Base-by-base conservation (phyloP, 2,329 filamentous ascomycete genomes). In the Xylariomycetidae sp. region DNA sequence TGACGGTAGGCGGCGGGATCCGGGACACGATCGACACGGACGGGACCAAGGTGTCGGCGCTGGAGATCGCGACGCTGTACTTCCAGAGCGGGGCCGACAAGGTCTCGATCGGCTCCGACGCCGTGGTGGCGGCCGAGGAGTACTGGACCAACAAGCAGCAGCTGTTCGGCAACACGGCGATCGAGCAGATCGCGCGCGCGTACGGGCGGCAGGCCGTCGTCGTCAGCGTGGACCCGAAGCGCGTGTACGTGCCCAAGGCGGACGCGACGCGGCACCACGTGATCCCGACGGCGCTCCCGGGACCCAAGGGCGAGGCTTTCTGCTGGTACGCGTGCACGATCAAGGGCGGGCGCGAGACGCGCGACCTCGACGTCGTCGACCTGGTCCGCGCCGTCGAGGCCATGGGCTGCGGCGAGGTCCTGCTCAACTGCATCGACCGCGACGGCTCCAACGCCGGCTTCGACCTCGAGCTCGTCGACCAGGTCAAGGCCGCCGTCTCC, bases 271-370 rank as follows among this genome's bases (percentile, higher is more conserved):
- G 86, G 52, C 83, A 92, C 60, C 64, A 67, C 59, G 85, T 82
- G 10, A 66, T 95, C 53, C 66, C 72, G 52, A 95, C 90, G 0
- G 57, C 63, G 0, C 74, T 67, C 40, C 79, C 77, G 0, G 87
- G 89, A 7, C 79, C 85, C 15, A 72, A 74, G 26, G 88, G 88
- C 18, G 85, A 95, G 60, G 65, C 68, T 32, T 83, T 79, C 61
- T 95, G 87, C 67, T 98, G 90, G 90, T 98, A 95, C 59, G 89
- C 92, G 37, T 96, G 92, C 65, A 98, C 92, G 6, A 87, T 94
- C 65, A 93, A 90, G 65, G 92, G 92, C 29, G 92, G 92, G 6
- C 80, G 92, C 40, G 90, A 96, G 65, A 89, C 84, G n/a, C 77
- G 89, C 39, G 88, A 96, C 58, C 71, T 96, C 46, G 90, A 96